Base-by-base conservation (phyloP, 2,329 filamentous ascomycete species). In the Polytolypa hystricis region DNA sequence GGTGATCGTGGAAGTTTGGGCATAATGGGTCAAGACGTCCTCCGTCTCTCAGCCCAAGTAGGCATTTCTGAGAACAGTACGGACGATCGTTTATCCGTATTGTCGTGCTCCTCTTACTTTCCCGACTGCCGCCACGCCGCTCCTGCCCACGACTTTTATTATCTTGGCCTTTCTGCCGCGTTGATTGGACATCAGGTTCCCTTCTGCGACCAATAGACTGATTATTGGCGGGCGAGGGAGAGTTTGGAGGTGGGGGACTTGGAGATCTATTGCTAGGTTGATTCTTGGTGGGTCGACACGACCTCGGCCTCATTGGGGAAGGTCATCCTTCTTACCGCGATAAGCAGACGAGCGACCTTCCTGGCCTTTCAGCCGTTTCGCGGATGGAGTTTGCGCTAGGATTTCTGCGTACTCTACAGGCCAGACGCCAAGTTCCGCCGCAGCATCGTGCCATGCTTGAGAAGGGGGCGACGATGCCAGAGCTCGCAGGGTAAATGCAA, bases 351-450 rank as follows among this genome's bases (percentile, higher is more conserved):
- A 43, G 5, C n/a, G n/a, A n/a, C n/a, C n/a, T n/a, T n/a, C n/a
- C n/a, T 20, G 17, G 26, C 14, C 8, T 26, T 40, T 42, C 17
- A 23, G 37, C 9, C 30, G 37, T 19, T 31, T 25, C 8, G 18
- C 12, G 2, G 19, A 19, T 23, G 40, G 40, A 18, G 37, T 40
- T 18, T 37, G 33, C 16, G 16, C 35, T 6, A 45, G 35, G 1
- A 46, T 30, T 3, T 43, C 33, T 9, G 30, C 15, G 37, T 39
- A 43, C 19, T 63, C 56, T 1, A 60, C 47, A 23, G 44, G 49
- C 61, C 52, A 65, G 15, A 37, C 53, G 17, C 48, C 47, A 35
- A 63, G 54, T 4, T 33, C 30, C 39, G 19, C n/a, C 12, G 29
- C 35, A 8, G 33, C 33, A 34, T 39, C 39, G 21, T 36, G 25